Percentiles rank a stretch among this genome's conserved stretches.
Conservation (phyloP, 352 stramenopile species). For the Pythium volutum region DNA sequence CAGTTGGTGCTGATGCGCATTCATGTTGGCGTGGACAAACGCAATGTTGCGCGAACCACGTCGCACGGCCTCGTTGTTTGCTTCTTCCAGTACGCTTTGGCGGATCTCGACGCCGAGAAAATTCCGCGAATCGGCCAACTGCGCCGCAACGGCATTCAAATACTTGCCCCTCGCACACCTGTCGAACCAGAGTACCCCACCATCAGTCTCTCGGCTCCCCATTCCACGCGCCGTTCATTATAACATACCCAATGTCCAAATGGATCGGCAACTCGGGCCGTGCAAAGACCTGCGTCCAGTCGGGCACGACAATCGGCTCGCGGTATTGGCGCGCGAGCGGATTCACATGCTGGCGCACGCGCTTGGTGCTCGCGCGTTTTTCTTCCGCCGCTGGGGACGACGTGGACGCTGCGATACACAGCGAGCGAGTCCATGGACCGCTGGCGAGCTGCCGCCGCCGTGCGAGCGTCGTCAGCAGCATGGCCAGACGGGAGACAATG, state of each 20-base stretch:
- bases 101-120: slow-evolving; percentile 87
- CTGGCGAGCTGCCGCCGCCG: slow-evolving; percentile 2
- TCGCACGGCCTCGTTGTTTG: slow-evolving; percentile 37
- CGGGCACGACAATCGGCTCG: slow-evolving; percentile 54
- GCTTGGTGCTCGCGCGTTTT: slow-evolving; percentile 30
- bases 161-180: slow-evolving; percentile 68
- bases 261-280: slow-evolving; percentile 61
- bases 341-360: slow-evolving; percentile 86
- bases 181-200: neutral
- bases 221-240: slow-evolving; percentile 18
- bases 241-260: slow-evolving; percentile 69
- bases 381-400: neutral
- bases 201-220: neutral
- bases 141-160: slow-evolving; percentile 58
- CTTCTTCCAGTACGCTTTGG: slow-evolving; percentile 67
- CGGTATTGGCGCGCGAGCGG: slow-evolving; percentile 64
- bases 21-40: slow-evolving; percentile 86
- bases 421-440: neutral
- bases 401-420: neutral
- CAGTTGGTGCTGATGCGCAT: slow-evolving; percentile 63
- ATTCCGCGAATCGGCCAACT: slow-evolving; percentile 37
- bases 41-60: slow-evolving; percentile 59
- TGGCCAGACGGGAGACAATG: neutral
- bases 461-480: slow-evolving; percentile 2
- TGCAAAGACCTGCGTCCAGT: slow-evolving; percentile 52